Evolutionary conservation across 2,329 filamentous ascomycete species (phyloP).

Genomic region (Xylariaceae sp.): DNA sequence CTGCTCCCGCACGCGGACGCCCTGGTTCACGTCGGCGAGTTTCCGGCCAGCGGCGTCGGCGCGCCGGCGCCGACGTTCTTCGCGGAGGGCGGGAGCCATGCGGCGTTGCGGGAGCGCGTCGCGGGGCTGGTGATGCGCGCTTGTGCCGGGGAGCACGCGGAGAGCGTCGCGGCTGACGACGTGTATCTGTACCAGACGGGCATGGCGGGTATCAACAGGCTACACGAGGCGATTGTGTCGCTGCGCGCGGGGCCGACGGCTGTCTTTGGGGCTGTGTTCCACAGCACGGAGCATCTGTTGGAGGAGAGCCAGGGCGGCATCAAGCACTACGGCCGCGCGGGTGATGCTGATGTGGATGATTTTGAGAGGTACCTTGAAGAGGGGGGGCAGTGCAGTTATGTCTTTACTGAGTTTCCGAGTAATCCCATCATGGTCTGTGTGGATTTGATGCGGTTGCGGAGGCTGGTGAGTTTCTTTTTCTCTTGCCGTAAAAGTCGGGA

Average conservation of each 20-base stretch:
- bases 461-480: slow-evolving; percentile 45
- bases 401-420: slow-evolving; percentile 57
- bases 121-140: slow-evolving; percentile 49
- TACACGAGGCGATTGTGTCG: slow-evolving; percentile 47
- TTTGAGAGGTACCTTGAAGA: slow-evolving; percentile 53
- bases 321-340: slow-evolving; percentile 56
- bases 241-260: slow-evolving; percentile 46
- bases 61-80: slow-evolving; percentile 47
- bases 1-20: slow-evolving; percentile 46
- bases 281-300: slow-evolving; percentile 55
- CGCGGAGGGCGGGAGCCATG: slow-evolving; percentile 47
- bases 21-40: slow-evolving; percentile 43
- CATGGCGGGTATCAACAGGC: slow-evolving; percentile 57
- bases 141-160: slow-evolving; percentile 39
- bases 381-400: slow-evolving; percentile 50
- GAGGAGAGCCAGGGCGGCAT: slow-evolving; percentile 51
- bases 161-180: slow-evolving; percentile 44
- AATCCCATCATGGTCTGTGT: slow-evolving; percentile 53
- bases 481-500: neutral
- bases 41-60: slow-evolving; percentile 27
- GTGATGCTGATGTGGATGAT: slow-evolving; percentile 46
- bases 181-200: slow-evolving; percentile 61
- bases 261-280: slow-evolving; percentile 58
- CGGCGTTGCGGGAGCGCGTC: slow-evolving; percentile 48
- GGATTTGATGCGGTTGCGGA: slow-evolving; percentile 47